A percentile compares a stretch with the other conserved stretches of the same genome.
These are phyloP conservation scores for Acarospora socialis DNA, from an alignment of 2,329 filamentous ascomycete species.

Conservation along the genomic window DNA sequence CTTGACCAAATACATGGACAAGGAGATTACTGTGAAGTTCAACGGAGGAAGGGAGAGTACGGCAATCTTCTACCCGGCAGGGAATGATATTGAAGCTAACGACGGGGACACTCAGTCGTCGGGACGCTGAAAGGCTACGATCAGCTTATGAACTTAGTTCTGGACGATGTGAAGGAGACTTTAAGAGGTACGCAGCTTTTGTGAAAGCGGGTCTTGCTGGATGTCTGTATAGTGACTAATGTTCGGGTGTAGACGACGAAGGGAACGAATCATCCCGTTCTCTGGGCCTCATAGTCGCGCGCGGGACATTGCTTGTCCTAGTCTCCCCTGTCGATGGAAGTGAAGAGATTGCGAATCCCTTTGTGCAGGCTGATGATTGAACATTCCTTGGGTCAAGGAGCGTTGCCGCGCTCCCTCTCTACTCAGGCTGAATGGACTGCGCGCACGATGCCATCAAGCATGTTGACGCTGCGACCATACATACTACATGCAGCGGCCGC, in stretches of 20 bases:
- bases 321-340: constrained; percentile 89
- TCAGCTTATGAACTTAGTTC: constrained; percentile 91
- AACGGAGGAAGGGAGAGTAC: constrained; percentile 82
- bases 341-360: constrained; percentile 92
- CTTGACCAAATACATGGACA: constrained; percentile 91
- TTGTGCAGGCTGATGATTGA: constrained; percentile 58
- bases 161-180: constrained; percentile 85
- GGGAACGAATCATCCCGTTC: constrained; percentile 72
- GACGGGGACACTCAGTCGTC: constrained; percentile 43
- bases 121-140: constrained; percentile 92
- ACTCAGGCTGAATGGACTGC: too few species aligned
- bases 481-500: too few species aligned
- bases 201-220: not conserved
- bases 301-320: constrained; percentile 82
- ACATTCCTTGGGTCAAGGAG: too few species aligned
- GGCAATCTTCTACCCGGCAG: not conserved
- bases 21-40: constrained; percentile 90
- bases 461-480: too few species aligned
- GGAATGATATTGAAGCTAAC: constrained; percentile 1
- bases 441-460: too few species aligned
- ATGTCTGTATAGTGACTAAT: constrained; percentile 8
- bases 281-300: constrained; percentile 75
- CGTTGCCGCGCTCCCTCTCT: too few species aligned
- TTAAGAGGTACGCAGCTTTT: constrained; percentile 57
- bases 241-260: constrained; percentile 63